Base-by-base conservation (phyloP, 1,284 basidiomycete species). In the Puccinia hordei region DNA sequence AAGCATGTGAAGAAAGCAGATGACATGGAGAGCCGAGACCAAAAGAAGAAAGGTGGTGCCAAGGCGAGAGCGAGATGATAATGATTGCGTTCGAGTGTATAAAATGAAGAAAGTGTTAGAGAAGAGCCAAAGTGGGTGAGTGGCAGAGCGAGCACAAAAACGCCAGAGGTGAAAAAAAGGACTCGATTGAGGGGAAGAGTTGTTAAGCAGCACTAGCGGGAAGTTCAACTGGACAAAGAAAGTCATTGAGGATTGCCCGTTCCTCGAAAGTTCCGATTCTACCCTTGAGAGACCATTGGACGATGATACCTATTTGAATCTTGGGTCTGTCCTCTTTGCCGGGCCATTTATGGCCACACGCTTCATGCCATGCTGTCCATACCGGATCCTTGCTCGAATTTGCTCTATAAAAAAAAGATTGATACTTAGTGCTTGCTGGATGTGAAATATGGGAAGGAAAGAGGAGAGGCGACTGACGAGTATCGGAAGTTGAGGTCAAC, bases 331-430 rank as follows among this genome's bases (percentile, higher is more conserved):
- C 65, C 24, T 55, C 51, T 12, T 78, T 78, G 8, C 75, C 75
- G 30, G 75, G 75, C 75, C 75, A 78, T 30, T 66, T 78, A 35
- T 78, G 75, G n/a, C 10, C 75, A 59, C 75, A 78, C 12, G 75
- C 75, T 8, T 63, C 41, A 27, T 78, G 65, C 51, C 65, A 78
- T 13, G 61, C 51, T 22, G 61, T 30, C 75, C 75, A 78, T 1
- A 78, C 35, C 10, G 65, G 38, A 69, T 78, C 75, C n/a, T 65
- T 78, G 10, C 22, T 27, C 17, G 51, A 49, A 10, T 24, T 68
- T 13, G 75, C 65, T 19, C 75, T 78, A 24, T 15, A 44, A 10
- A 61, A 41, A 13, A 61, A 8, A 15, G 38, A 19, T 24, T 6
- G 12, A 27, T 19, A 44, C n/a, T n/a, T n/a, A n/a, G n/a, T n/a